Evolutionary conservation across 1,284 basidiomycete species (phyloP), one percentile per base, ranked within the genome.

Genomic region (Gymnopus androsaceus): DNA sequence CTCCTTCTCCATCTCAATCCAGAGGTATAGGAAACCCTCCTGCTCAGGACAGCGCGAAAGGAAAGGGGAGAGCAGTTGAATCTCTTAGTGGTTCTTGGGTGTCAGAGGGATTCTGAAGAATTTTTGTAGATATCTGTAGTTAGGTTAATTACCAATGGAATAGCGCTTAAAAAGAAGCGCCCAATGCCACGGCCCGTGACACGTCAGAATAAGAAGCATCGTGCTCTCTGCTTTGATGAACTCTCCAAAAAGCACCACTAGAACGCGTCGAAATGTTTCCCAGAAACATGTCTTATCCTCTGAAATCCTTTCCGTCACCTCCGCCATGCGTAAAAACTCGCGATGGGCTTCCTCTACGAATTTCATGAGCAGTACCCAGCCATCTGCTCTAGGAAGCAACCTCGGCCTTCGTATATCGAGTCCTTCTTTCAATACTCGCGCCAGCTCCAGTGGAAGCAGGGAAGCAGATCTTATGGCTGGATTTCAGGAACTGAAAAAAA

Each of bases 291-390:
- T 95, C 45, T 71, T 96, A 25, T 82, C 88, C 60, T 87, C 92
- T 36, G 95, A 98, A 78, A 92, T 98, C 61, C 81, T 95, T 54
- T 82, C 93, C 11, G 92, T 99, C 63, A 97, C 94, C 38, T 94
- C 94, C 3, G 83, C 87, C n/a, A 97, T 99, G 93, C 91, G 96
- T 70, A 94, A 95, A 76, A 96, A 96, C 73, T 93, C 94, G 47
- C 85, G 94, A 49, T 96, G 94, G 94, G 88, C 94, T 14, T 82
- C 88, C 19, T 81, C 82, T 45, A 77, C 82, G 38, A 80, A 85
- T 65, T 79, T 81, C 46, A 76, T 84, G 63, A 50, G 23, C 21
- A 79, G 77, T 59, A 72, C 82, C 54, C 76, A 83, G 60, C 83
- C 88, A 65, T 80, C 85, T 38, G 77, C 82, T 2, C 72, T 91